These are phyloP conservation scores for Tricholoma bakamatsutake DNA, from an alignment of 768 basidiomycete species.

Conservation along the genomic window DNA sequence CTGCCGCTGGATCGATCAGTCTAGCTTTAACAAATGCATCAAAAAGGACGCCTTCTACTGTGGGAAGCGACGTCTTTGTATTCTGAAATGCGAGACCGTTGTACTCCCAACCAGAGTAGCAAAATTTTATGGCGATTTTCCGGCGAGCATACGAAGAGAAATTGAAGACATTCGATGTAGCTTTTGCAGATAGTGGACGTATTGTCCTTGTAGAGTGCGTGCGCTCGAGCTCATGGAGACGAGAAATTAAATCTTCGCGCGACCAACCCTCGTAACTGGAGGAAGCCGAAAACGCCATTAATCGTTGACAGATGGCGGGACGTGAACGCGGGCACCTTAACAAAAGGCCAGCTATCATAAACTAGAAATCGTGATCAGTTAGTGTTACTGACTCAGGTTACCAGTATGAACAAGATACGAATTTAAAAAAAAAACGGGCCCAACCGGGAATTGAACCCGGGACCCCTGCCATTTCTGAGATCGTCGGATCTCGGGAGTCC, in stretches of 20 bases:
- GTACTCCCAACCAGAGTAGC: constrained; percentile 90
- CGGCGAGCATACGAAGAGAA: constrained; percentile 67
- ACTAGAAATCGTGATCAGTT: background rate
- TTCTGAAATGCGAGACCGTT: constrained; percentile 84
- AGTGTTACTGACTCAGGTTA: background rate
- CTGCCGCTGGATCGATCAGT: constrained; percentile 67
- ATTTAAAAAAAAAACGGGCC: constrained; percentile 13
- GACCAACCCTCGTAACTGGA: constrained; percentile 36
- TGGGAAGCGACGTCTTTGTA: constrained; percentile 67
- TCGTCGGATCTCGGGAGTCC: constrained; percentile 4
- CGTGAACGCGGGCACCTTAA: constrained; percentile 8
- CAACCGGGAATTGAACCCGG: constrained; percentile 26
- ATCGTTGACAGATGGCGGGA: constrained; percentile 5
- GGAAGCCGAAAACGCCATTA: constrained; percentile 20
- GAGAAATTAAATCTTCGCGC: constrained; percentile 64
- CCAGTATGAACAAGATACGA: background rate
- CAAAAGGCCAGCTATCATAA: constrained; percentile 10
- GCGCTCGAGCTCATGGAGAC: constrained; percentile 51
- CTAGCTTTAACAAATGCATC: constrained; percentile 71
- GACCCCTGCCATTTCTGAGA: constrained; percentile 19
- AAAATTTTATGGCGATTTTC: constrained; percentile 92
- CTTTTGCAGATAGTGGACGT: constrained; percentile 20
- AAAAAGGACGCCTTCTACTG: constrained; percentile 86
- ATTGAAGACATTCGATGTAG: constrained; percentile 36
- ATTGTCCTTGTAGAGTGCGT: constrained; percentile 17